phyloP scores from a whole-genome alignment of 148 eudicot genomes.

The Heliamphora exappendiculata region DNA sequence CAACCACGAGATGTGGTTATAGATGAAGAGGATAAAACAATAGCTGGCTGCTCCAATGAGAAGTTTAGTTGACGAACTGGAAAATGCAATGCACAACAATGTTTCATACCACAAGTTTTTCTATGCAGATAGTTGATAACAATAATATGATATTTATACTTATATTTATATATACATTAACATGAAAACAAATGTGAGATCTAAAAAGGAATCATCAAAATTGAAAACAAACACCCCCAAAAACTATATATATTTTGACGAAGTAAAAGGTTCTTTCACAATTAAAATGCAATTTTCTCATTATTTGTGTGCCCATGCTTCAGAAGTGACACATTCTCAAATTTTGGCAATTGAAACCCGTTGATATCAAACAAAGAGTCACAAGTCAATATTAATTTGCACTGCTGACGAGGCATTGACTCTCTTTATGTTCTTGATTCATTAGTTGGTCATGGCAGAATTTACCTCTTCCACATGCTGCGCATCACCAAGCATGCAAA shows the following conservation, averaged over 20 bases:
- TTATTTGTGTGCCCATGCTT: neutral
- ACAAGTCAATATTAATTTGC: neutral
- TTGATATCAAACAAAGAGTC: neutral
- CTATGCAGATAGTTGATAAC: neutral
- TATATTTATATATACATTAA: neutral
- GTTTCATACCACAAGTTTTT: neutral
- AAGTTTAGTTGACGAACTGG: neutral
- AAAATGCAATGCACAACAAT: neutral
- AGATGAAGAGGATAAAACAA: neutral
- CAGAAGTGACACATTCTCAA: neutral
- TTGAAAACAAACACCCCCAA: neutral
- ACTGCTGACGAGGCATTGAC: too few relatives aligned
- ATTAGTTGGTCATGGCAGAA: neutral
- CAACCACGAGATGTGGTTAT: neutral
- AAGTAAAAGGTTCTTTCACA: neutral
- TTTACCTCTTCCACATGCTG: constrained; percentile 82
- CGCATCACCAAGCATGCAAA: constrained; percentile 92
- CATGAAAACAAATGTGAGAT: neutral
- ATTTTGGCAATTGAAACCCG: neutral
- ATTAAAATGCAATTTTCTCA: neutral
- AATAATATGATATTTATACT: neutral
- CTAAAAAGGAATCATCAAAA: too few relatives aligned
- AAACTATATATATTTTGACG: too few relatives aligned
- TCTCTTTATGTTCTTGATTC: neutral
- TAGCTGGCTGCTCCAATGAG: neutral